Conservation (phyloP, 352 stramenopile genomes). For the Peronospora tabacina region DNA sequence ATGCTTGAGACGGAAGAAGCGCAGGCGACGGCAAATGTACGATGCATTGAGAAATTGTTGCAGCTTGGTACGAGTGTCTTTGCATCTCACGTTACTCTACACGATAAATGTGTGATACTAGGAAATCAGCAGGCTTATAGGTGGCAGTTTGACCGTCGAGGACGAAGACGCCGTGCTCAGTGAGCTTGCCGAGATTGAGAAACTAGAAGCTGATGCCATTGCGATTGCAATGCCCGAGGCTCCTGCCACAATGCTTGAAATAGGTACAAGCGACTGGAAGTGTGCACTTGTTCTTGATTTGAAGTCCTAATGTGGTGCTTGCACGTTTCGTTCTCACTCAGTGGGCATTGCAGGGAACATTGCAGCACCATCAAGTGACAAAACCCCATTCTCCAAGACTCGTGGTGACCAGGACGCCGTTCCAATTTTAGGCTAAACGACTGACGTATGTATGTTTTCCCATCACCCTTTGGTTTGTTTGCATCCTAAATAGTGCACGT, state of each 20-base stretch:
- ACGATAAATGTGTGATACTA: conserved; percentile 20
- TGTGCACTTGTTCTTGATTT: not conserved
- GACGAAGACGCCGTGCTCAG: conserved; percentile 82
- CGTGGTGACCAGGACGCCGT: conserved; percentile 26
- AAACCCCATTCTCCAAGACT: conserved; percentile 8
- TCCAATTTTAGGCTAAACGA: conserved; percentile 32
- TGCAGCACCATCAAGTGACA: conserved; percentile 10
- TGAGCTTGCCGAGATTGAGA: conserved; percentile 81
- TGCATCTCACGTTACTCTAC: not conserved
- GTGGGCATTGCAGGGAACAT: conserved; percentile 12
- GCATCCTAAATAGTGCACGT: not conserved
- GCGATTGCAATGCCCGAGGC: conserved; percentile 52
- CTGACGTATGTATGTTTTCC: too few species aligned
- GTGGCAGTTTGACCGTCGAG: conserved; percentile 62
- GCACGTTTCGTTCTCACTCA: not conserved
- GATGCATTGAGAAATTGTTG: conserved; percentile 4
- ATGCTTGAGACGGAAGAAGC: conserved; percentile 87
- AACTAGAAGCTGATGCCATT: conserved; percentile 50
- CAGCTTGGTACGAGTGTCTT: not conserved
- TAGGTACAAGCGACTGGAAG: conserved; percentile 24
- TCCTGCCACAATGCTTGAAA: conserved; percentile 34
- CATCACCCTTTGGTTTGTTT: too few species aligned
- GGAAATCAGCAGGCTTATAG: conserved; percentile 84
- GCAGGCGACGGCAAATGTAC: conserved; percentile 64
- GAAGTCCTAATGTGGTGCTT: not conserved